Percentiles rank a stretch among this genome's conserved stretches.
phyloP scores from a whole-genome alignment of 306 rosid genomes.

The Mimosa pudica region DNA sequence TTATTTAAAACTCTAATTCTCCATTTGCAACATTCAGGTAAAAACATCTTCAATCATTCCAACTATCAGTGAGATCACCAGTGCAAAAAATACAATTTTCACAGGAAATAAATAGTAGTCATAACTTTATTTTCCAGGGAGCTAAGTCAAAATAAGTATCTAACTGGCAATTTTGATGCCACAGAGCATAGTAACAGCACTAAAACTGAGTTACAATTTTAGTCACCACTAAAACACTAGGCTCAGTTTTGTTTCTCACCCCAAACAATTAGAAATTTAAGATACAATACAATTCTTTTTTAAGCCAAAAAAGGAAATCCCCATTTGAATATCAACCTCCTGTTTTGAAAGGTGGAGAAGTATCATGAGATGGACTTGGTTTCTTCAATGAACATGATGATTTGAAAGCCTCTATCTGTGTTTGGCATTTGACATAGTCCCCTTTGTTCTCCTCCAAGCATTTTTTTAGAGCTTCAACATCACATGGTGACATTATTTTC shows the following conservation, averaged over 20 bases:
- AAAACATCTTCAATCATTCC: conserved; percentile 1
- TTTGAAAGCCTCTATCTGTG: conserved; percentile 80
- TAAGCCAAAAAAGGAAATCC: conserved; percentile 11
- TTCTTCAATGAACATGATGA: conserved; percentile 70
- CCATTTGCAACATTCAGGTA: not conserved
- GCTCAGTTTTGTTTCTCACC: conserved; percentile 17
- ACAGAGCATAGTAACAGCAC: not conserved
- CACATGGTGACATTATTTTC: conserved; percentile 63
- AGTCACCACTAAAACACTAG: not conserved
- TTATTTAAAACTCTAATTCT: not conserved
- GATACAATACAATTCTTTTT: not conserved
- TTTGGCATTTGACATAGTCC: conserved; percentile 74
- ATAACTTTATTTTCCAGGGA: conserved; percentile 22
- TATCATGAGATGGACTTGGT: conserved; percentile 37
- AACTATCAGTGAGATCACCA: not conserved
- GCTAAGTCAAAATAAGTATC: not conserved
- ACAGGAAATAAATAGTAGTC: not conserved
- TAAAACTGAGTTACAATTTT: not conserved
- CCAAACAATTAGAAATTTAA: not conserved
- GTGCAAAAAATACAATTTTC: not conserved
- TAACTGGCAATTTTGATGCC: not conserved
- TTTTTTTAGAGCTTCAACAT: conserved; percentile 79
- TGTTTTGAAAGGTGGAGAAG: conserved; percentile 6
- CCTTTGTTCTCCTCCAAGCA: conserved; percentile 93
- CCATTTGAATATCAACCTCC: conserved; percentile 12